phyloP scores from a whole-genome alignment of 2,329 filamentous ascomycete genomes.

The Shiraia sp. region DNA sequence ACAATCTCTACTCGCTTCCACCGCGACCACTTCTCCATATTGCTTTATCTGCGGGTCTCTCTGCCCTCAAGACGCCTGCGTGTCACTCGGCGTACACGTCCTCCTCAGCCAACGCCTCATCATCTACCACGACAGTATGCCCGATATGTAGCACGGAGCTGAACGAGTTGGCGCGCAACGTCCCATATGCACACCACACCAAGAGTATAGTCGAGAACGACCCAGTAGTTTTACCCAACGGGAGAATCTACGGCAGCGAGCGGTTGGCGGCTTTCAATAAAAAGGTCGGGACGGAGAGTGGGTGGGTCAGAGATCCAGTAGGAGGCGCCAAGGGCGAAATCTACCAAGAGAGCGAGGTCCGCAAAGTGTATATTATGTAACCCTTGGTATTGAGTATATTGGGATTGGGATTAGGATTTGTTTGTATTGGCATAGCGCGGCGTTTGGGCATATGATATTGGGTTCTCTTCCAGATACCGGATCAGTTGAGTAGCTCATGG shows the following conservation, averaged over 20 bases:
- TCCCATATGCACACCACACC: constrained; percentile 93
- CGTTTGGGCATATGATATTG: constrained; percentile 5
- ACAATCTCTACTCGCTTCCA: constrained; percentile 81
- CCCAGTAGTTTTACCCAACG: constrained; percentile 83
- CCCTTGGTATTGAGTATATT: background rate
- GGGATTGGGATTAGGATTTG: background rate
- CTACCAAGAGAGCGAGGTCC: constrained; percentile 61
- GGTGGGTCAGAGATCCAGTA: constrained; percentile 74
- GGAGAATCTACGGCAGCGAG: constrained; percentile 78
- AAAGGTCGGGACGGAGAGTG: constrained; percentile 72
- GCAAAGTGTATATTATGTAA: constrained; percentile 90
- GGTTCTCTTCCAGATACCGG: background rate
- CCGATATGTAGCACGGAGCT: constrained; percentile 96
- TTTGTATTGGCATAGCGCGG: constrained; percentile 15
- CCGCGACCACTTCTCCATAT: constrained; percentile 84
- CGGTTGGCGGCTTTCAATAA: constrained; percentile 75
- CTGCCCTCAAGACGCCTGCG: constrained; percentile 91
- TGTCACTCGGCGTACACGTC: constrained; percentile 74
- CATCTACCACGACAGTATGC: constrained; percentile 74
- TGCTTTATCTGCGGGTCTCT: constrained; percentile 86
- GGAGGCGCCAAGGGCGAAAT: constrained; percentile 60
- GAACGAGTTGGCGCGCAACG: constrained; percentile 83
- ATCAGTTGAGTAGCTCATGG: background rate
- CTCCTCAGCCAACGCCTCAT: constrained; percentile 57
- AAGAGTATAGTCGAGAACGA: constrained; percentile 92